Percentiles rank a stretch among this genome's conserved stretches.
Evolutionary conservation across 257 asterid genomes (phyloP).

Genomic region (Salvia rosmarinus): DNA sequence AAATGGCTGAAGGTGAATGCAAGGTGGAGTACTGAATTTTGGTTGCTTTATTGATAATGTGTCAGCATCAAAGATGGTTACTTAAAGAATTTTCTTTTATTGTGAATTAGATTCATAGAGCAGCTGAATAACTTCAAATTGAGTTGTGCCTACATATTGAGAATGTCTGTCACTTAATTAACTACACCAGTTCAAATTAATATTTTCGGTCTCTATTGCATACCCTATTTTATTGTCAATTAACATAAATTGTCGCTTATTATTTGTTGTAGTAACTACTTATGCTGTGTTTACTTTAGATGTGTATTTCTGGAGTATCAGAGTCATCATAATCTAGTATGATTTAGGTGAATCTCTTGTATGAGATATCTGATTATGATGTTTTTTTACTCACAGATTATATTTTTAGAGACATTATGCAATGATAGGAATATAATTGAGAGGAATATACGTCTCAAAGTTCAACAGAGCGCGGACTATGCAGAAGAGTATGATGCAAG

Average conservation of each 20-base stretch:
- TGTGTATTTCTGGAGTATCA: slow-evolving; percentile 24
- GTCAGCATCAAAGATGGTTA: slow-evolving; percentile 25
- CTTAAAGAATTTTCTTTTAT: slow-evolving; percentile 15
- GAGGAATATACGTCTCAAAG: slow-evolving; percentile 98
- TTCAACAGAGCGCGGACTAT: slow-evolving; percentile 99
- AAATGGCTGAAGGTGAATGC: slow-evolving; percentile 96
- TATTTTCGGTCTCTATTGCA: background rate
- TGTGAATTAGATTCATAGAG: slow-evolving; percentile 5
- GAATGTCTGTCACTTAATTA: background rate
- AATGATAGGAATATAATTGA: slow-evolving; percentile 85
- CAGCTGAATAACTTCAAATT: slow-evolving; percentile 25
- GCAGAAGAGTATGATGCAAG: slow-evolving; percentile 78
- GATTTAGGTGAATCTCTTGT: slow-evolving; percentile 17
- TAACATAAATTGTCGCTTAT: background rate
- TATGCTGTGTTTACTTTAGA: background rate
- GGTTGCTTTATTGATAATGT: slow-evolving; percentile 21
- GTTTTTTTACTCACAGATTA: slow-evolving; percentile 57
- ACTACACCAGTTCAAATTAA: background rate
- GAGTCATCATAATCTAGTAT: slow-evolving; percentile 24
- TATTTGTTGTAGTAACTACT: background rate
- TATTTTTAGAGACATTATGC: slow-evolving; percentile 91
- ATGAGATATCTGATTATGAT: slow-evolving; percentile 36
- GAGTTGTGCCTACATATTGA: slow-evolving; percentile 4
- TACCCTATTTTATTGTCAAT: background rate
- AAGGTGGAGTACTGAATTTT: slow-evolving; percentile 57